phyloP scores from a whole-genome alignment of 1,139 yeast genomes.

The Meyerozyma smithsonii region DNA sequence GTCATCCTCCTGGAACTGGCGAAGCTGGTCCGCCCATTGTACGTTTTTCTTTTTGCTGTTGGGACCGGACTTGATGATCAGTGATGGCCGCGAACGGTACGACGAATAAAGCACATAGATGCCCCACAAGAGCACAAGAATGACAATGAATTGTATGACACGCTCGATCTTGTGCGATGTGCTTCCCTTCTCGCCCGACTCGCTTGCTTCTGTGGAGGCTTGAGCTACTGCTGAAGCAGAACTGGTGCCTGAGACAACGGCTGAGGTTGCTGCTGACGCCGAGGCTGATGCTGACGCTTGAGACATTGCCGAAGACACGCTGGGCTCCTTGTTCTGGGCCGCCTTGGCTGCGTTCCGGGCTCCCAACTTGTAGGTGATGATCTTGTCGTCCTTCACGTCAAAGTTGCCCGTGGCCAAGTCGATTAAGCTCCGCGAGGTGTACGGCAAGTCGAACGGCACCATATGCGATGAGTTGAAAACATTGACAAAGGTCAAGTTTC shows the following conservation, averaged over 20 bases:
- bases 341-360: slow-evolving; percentile 7
- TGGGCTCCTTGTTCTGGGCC: no score
- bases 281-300: slow-evolving; percentile 3
- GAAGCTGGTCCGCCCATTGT: slow-evolving; percentile 54
- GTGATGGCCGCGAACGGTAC: slow-evolving; percentile 39
- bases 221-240: background rate
- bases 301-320: slow-evolving; percentile 6
- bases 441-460: slow-evolving; percentile 88
- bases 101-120: slow-evolving; percentile 34
- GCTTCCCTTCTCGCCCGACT: slow-evolving; percentile 1
- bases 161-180: slow-evolving; percentile 22
- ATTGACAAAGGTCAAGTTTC: slow-evolving; percentile 74
- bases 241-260: background rate
- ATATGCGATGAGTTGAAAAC: slow-evolving; percentile 82
- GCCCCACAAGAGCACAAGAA: slow-evolving; percentile 41
- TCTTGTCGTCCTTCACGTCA: slow-evolving; percentile 15
- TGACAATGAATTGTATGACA: slow-evolving; percentile 38
- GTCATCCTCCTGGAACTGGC: slow-evolving; percentile 31
- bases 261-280: background rate
- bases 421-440: slow-evolving; percentile 62
- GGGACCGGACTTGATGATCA: slow-evolving; percentile 37
- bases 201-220: background rate
- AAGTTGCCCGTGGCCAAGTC: slow-evolving; percentile 43
- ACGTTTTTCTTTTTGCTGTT: slow-evolving; percentile 47
- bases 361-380: slow-evolving; percentile 7